Base-by-base conservation (phyloP, 2,329 filamentous ascomycete genomes). In the Endocalyx cinctus region DNA sequence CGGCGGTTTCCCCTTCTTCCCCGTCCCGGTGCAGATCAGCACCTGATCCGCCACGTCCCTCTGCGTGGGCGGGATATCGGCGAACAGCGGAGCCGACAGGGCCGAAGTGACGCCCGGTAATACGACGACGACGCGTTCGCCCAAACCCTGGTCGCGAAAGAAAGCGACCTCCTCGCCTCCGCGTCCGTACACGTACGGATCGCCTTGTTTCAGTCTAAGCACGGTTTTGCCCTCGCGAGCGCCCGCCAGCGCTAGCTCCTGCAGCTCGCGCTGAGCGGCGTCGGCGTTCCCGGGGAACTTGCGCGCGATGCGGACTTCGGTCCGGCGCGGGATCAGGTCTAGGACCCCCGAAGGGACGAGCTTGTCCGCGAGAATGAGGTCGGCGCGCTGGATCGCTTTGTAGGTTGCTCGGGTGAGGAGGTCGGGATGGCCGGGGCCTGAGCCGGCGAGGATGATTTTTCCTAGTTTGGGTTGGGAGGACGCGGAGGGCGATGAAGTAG, bases 241-340 rank as follows among this genome's bases (percentile, higher is more conserved):
- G 3, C 79, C 87, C 3, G 77, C 75, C 3, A 95, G 69, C 0
- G 87, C 92, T 48, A 87, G 73, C 33, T 80, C 72, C 3, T 94
- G 74, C 5, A 98, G 78, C 60, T 98, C 92, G 52, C 89, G 80
- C 57, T 98, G 92, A 0, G 92, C 92, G 27, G 79, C 79, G 49
- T 98, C 92, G 25, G 92, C 92, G 60, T 98, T 97, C 15, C 92
- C 92, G 1, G 92, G 92, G 62, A 98, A 98, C 59, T 98, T 98
- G 52, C 89, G 84, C 5, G 92, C 90, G 49, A 98, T 98, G 50
- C 87, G 80, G 10, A 97, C 82, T 8, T 84, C 82, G 7, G 89
- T 94, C 34, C 90, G 79, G 22, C 92, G 86, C 2, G 92, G 92
- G 35, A 97, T 84, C 12, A 98, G 77, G 44, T 90, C 86, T 8